Conservation (phyloP, 768 basidiomycete species). For the Russula vinacea region DNA sequence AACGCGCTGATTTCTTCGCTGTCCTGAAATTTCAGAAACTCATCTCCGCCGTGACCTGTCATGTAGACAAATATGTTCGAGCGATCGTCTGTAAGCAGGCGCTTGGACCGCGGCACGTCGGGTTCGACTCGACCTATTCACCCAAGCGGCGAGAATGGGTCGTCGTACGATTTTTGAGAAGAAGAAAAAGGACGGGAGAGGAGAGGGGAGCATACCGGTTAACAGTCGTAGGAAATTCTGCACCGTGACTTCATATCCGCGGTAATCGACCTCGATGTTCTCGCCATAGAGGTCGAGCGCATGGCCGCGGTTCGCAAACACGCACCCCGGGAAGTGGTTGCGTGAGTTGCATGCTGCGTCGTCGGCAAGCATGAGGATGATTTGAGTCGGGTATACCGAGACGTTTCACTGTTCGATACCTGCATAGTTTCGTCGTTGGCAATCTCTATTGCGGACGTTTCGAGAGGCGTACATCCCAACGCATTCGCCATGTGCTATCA, state of each 20-base stretch:
- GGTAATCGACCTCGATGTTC: conserved; percentile 96
- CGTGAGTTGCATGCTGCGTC: conserved; percentile 92
- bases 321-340: conserved; percentile 87
- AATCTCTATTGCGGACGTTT: neutral
- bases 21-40: conserved; percentile 99
- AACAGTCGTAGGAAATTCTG: conserved; percentile 91
- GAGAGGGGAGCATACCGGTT: conserved; percentile 60
- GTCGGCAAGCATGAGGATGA: conserved; percentile 98
- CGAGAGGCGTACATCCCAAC: conserved; percentile 75
- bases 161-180: neutral
- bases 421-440: conserved; percentile 33
- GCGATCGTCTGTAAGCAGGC: conserved; percentile 82
- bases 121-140: conserved; percentile 75
- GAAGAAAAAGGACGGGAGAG: neutral
- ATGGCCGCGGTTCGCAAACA: conserved; percentile 84
- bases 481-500: conserved; percentile 96
- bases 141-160: neutral
- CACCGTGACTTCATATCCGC: conserved; percentile 96
- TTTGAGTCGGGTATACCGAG: conserved; percentile 98
- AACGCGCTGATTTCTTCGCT: conserved; percentile 97
- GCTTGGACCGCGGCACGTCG: conserved; percentile 86
- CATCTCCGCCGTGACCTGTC: conserved; percentile 98
- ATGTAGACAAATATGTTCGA: conserved; percentile 97
- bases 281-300: conserved; percentile 91
- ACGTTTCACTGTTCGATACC: conserved; percentile 98